Percentiles rank a stretch among this genome's conserved stretches.
These are phyloP conservation scores for Teunomyces funiuensis DNA, from an alignment of 805 yeast species.

Conservation along the genomic window DNA sequence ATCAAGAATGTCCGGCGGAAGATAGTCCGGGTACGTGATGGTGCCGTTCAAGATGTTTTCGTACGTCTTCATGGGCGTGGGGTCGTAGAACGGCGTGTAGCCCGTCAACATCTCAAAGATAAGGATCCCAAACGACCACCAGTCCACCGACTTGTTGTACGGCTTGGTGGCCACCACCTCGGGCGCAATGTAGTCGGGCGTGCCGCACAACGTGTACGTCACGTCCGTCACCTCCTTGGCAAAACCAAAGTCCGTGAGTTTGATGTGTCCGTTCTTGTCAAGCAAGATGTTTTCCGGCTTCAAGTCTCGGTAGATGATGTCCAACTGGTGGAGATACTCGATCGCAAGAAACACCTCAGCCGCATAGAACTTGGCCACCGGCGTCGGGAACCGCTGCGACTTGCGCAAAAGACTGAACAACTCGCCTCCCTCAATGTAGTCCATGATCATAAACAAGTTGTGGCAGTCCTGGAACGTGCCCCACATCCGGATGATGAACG, in stretches of 20 bases:
- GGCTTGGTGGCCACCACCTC: conserved; percentile 66
- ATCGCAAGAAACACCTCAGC: conserved; percentile 61
- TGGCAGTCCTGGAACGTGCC: conserved; percentile 63
- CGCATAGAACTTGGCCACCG: conserved; percentile 63
- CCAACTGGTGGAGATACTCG: conserved; percentile 58
- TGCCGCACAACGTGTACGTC: conserved; percentile 63
- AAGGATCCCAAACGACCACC: conserved; percentile 65
- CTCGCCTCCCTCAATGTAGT: conserved; percentile 65
- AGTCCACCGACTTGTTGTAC: conserved; percentile 61
- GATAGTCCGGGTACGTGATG: conserved; percentile 51
- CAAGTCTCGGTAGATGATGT: conserved; percentile 59
- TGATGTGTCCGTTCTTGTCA: conserved; percentile 60
- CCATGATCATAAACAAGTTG: conserved; percentile 63
- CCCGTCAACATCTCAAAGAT: conserved; percentile 65
- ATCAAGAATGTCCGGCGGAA: conserved; percentile 55
- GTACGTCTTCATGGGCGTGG: conserved; percentile 63
- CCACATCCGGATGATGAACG: conserved; percentile 63
- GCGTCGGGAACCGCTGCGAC: conserved; percentile 60
- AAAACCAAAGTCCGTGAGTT: conserved; percentile 61
- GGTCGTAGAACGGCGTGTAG: conserved; percentile 61
- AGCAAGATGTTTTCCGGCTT: conserved; percentile 61
- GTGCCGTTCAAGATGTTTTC: conserved; percentile 58
- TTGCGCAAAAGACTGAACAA: conserved; percentile 55
- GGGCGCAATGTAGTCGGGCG: conserved; percentile 66
- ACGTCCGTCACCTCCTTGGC: conserved; percentile 61